Conservation (phyloP, 2,329 filamentous ascomycete genomes). For the Mycosphaerella sp. region DNA sequence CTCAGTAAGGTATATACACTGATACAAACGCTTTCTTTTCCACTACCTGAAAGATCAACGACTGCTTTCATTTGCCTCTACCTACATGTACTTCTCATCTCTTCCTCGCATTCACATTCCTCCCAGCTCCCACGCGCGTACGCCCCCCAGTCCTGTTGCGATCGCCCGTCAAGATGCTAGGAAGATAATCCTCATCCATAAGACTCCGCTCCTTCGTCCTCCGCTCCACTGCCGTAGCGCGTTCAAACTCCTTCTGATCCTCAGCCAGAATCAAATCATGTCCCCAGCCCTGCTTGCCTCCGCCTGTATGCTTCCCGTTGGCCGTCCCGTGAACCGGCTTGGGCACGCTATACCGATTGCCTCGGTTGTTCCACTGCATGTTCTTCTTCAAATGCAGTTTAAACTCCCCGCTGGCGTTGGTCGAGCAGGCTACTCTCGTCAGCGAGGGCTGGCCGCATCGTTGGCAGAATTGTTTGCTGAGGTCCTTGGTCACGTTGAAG, state of each 20-base stretch:
- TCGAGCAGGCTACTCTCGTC: conserved; percentile 78
- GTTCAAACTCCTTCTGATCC: conserved; percentile 88
- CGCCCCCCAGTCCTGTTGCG: conserved; percentile 59
- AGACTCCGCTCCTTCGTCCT: conserved; percentile 67
- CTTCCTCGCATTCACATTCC: conserved; percentile 77
- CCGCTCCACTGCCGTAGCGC: conserved; percentile 57
- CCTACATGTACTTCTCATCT: conserved; percentile 37
- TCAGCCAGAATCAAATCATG: conserved; percentile 76
- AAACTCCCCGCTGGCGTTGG: conserved; percentile 73
- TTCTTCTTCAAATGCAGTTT: conserved; percentile 84
- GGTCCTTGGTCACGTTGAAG: conserved; percentile 78
- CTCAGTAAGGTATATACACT: no score
- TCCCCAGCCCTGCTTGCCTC: conserved; percentile 85
- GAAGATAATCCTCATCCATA: conserved; percentile 93
- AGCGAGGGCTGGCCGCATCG: conserved; percentile 84
- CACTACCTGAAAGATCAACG: no score
- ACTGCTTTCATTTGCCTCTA: no score
- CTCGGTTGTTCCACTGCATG: conserved; percentile 92
- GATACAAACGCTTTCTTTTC: no score
- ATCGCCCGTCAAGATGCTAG: conserved; percentile 75
- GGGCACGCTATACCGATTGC: conserved; percentile 86
- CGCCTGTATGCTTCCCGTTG: conserved; percentile 66
- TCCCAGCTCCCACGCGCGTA: conserved; percentile 76
- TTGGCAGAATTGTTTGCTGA: conserved; percentile 85
- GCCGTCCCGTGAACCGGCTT: conserved; percentile 78